A percentile compares a stretch with the other conserved stretches of the same genome.
These are phyloP conservation scores for Bathelium albidoporum DNA, from an alignment of 495 filamentous ascomycete species.

Conservation along the genomic window DNA sequence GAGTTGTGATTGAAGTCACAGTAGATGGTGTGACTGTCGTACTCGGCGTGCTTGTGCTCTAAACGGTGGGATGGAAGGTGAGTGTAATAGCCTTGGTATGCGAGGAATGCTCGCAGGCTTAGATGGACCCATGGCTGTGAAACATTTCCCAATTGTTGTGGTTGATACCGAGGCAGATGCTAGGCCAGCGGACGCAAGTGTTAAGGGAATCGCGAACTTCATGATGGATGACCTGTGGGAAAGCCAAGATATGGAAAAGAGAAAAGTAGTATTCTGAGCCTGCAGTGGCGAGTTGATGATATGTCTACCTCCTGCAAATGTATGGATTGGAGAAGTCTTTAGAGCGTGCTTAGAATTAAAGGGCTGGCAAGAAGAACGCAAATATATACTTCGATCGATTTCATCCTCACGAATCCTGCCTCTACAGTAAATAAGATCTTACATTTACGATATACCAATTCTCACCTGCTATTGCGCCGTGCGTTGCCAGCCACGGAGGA, in stretches of 20 bases:
- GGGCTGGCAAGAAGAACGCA: neutral
- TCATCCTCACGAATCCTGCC: neutral
- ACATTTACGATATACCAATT: neutral
- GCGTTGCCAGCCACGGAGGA: neutral
- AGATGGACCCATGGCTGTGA: neutral
- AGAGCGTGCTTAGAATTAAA: neutral
- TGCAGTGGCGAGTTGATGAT: neutral
- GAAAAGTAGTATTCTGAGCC: neutral
- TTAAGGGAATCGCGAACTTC: neutral
- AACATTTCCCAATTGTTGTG: neutral
- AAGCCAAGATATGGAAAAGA: neutral
- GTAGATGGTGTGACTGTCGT: neutral
- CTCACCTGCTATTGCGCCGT: neutral
- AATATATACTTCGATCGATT: neutral
- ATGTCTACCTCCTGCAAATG: neutral
- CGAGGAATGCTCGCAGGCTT: neutral
- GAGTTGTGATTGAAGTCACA: neutral
- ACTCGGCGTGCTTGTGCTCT: constrained; percentile 1
- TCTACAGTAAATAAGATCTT: neutral
- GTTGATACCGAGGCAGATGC: neutral
- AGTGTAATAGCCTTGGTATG: neutral
- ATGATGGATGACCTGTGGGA: neutral
- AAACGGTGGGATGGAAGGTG: neutral
- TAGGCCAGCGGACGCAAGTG: neutral
- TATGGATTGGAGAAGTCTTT: neutral